phyloP scores from a whole-genome alignment of 2,329 filamentous ascomycete genomes.

The Bipolaris victoriae region DNA sequence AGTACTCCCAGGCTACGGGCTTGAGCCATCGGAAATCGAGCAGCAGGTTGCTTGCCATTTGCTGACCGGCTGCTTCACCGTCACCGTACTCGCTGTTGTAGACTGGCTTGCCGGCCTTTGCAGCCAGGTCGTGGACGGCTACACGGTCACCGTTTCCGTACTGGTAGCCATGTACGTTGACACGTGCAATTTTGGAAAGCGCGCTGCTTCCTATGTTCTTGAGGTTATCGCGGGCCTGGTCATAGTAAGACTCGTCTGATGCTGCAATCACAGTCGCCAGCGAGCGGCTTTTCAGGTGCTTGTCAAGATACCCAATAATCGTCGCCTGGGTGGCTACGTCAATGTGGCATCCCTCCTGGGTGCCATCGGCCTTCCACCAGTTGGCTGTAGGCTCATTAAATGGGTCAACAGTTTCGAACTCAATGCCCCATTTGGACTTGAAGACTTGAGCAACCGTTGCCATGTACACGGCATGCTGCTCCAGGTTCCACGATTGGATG shows the following conservation, averaged over 20 bases:
- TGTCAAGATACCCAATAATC: constrained; percentile 9
- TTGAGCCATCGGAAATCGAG: constrained; percentile 12
- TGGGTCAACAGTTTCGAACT: constrained; percentile 12
- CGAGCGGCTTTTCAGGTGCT: constrained; percentile 6
- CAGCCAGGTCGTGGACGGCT: constrained; percentile 4
- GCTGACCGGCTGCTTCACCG: constrained; percentile 5
- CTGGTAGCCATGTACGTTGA: constrained; percentile 16
- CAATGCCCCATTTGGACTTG: constrained; percentile 10
- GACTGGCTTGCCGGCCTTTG: constrained; percentile 3
- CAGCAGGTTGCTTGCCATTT: constrained; percentile 7
- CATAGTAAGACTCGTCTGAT: constrained; percentile 17
- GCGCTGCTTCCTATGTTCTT: constrained; percentile 12
- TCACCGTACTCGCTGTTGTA: constrained; percentile 18
- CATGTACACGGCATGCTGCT: constrained; percentile 16
- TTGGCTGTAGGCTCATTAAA: constrained; percentile 17
- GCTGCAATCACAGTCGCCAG: constrained; percentile 10
- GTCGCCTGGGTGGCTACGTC: constrained; percentile 10
- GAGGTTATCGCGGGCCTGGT: constrained; percentile 10
- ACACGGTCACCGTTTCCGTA: constrained; percentile 9
- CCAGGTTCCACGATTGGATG: constrained; percentile 16
- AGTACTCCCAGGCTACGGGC: constrained; percentile 14
- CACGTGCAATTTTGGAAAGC: constrained; percentile 9
- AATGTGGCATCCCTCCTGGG: constrained; percentile 16
- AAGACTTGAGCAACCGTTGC: constrained; percentile 12
- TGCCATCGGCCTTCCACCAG: constrained; percentile 18